phyloP scores from a whole-genome alignment of 495 filamentous ascomycete species.

The Daldinia grandis region DNA sequence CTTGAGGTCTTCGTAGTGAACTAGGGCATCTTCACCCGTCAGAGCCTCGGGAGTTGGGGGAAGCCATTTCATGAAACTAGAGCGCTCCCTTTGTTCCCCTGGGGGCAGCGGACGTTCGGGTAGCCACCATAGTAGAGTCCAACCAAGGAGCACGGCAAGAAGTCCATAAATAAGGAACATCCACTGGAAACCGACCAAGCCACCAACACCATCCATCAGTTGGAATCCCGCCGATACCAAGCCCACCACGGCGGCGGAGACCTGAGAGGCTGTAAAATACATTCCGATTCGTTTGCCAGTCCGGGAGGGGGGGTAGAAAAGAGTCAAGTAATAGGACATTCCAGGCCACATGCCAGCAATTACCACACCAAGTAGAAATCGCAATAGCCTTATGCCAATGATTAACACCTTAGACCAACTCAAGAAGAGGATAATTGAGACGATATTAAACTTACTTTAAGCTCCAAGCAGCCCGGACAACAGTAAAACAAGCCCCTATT shows the following conservation, averaged over 20 bases:
- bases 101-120: slow-evolving; percentile 82
- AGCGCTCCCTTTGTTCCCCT: slow-evolving; percentile 58
- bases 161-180: slow-evolving; percentile 94
- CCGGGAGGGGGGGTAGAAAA: slow-evolving; percentile 88
- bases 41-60: slow-evolving; percentile 74
- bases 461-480: slow-evolving; percentile 83
- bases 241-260: slow-evolving; percentile 89
- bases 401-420: not conserved
- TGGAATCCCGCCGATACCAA: slow-evolving; percentile 92
- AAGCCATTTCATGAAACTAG: slow-evolving; percentile 63
- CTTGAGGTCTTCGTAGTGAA: slow-evolving; percentile 86
- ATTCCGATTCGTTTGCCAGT: slow-evolving; percentile 88
- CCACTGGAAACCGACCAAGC: slow-evolving; percentile 88
- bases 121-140: slow-evolving; percentile 85
- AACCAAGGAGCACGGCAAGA: slow-evolving; percentile 72
- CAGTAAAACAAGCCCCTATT: slow-evolving; percentile 82
- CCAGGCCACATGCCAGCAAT: slow-evolving; percentile 96
- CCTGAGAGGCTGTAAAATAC: slow-evolving; percentile 89
- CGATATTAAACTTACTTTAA: slow-evolving; percentile 68
- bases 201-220: slow-evolving; percentile 80
- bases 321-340: slow-evolving; percentile 91
- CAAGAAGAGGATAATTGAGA: not conserved
- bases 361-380: slow-evolving; percentile 86
- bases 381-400: slow-evolving; percentile 66
- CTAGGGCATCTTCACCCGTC: slow-evolving; percentile 76